Evolutionary conservation across 2,329 filamentous ascomycete species (phyloP), one percentile per base, ranked within the genome.

Genomic region (Amauroascus verrucosus): DNA sequence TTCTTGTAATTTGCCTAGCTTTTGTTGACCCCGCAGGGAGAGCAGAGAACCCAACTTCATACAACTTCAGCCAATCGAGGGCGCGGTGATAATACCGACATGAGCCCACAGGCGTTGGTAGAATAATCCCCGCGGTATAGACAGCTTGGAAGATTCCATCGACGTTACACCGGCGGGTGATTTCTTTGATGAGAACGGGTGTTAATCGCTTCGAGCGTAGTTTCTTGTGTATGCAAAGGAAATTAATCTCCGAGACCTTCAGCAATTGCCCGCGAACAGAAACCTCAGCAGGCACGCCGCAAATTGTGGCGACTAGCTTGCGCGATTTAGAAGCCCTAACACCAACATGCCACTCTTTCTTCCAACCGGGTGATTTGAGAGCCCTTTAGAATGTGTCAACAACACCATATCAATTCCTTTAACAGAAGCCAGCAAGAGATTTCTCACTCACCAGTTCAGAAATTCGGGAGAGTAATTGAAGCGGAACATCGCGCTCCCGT

Each of bases 141-240:
- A 98, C 87, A 48, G 91, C 93, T 71, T 98, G 93, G 78, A 86
- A 97, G 60, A 94, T 85, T 54, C 84, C 86, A 59, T 86, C 77
- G 46, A 89, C 72, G 70, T 97, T 94, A 75, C 88, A 95, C 58
- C 89, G 81, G 46, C 93, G 85, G 4, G 93, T 98, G 62, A 98
- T 88, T 69, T 98, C 93, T 71, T 96, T 96, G 76, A 98, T 98
- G 51, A 98, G 81, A 1, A 97, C 86, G 0, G 93, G 93, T 0
- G 93, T 84, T 41, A 98, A 81, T 51, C 93, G 84, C 75, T 97
- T 96, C 54, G 86, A 83, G 48, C 93, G 87, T 30, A 98, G 82
- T 73, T 97, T 97, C 77, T 97, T 97, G 77, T 98, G 93, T 53
- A 98, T 85, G 65, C 90, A 95, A 60, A 98, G 83, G 72, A 97